Evolutionary conservation across 2,329 filamentous ascomycete genomes (phyloP).

Genomic region (Coniella lustricola): DNA sequence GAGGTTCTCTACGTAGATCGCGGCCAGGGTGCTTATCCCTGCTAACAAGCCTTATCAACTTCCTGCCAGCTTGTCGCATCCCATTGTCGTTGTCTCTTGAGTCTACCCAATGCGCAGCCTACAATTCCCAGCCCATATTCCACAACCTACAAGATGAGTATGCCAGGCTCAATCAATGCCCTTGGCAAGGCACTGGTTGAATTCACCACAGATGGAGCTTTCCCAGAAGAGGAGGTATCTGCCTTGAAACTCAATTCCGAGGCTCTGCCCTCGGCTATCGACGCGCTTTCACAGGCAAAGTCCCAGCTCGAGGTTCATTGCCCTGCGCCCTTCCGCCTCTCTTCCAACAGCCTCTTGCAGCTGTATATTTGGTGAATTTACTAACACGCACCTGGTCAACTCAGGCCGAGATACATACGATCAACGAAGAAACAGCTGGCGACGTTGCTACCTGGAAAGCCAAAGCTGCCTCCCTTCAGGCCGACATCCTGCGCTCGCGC

Average conservation of each 20-base stretch:
- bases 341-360: background rate
- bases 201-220: slow-evolving; percentile 45
- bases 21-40: background rate
- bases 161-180: background rate
- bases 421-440: slow-evolving; percentile 69
- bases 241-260: slow-evolving; percentile 27
- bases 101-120: background rate
- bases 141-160: background rate
- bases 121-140: background rate
- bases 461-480: slow-evolving; percentile 76
- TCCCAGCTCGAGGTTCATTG: slow-evolving; percentile 34
- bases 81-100: background rate
- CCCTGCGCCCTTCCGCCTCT: background rate
- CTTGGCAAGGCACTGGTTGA: slow-evolving; percentile 57
- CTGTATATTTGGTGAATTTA: too few relatives aligned
- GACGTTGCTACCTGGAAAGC: slow-evolving; percentile 82
- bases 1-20: background rate
- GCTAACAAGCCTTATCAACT: background rate
- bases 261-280: slow-evolving; percentile 34
- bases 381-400: background rate
- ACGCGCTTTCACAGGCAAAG: slow-evolving; percentile 35
- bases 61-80: slow-evolving; percentile 1
- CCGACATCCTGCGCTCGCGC: slow-evolving; percentile 76
- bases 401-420: slow-evolving; percentile 61
- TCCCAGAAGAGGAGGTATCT: slow-evolving; percentile 42